A percentile compares a stretch with the other conserved stretches of the same genome.
phyloP scores from a whole-genome alignment of 768 basidiomycete genomes.

The Trametes villosa region DNA sequence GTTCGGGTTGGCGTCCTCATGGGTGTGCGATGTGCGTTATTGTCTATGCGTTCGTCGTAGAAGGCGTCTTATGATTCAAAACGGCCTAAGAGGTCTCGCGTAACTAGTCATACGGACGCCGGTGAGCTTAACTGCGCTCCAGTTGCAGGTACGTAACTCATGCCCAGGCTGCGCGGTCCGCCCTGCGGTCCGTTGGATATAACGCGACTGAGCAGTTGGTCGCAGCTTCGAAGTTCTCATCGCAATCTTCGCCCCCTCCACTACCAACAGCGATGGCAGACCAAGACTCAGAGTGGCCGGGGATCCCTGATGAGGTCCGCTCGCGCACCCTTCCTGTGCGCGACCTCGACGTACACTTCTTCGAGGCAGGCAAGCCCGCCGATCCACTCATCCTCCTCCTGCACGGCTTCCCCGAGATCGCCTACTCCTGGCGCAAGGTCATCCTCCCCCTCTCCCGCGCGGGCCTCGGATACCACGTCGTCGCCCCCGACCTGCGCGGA shows the following conservation, averaged over 20 bases:
- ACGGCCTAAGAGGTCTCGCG: too few species aligned
- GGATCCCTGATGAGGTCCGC: conserved; percentile 35
- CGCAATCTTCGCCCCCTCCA: not conserved
- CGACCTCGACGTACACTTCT: conserved; percentile 55
- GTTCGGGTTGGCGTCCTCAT: too few species aligned
- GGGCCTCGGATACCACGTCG: conserved; percentile 60
- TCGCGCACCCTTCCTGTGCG: conserved; percentile 48
- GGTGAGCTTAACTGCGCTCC: too few species aligned
- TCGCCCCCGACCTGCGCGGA: conserved; percentile 66
- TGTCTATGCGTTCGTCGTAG: too few species aligned
- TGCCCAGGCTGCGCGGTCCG: too few species aligned
- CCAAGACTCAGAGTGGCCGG: not conserved
- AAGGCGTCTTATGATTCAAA: too few species aligned
- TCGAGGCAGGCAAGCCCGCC: conserved; percentile 45
- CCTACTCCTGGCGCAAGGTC: conserved; percentile 67
- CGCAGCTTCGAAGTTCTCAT: not conserved
- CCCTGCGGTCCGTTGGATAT: too few species aligned
- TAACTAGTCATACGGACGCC: too few species aligned
- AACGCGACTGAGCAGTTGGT: too few species aligned
- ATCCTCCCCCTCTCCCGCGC: conserved; percentile 51
- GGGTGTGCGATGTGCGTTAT: too few species aligned
- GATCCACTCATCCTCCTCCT: conserved; percentile 57
- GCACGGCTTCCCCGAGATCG: conserved; percentile 70
- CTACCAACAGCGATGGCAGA: not conserved
- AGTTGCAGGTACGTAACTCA: too few species aligned